Percentiles rank a stretch among this genome's conserved stretches.
These are phyloP conservation scores for Solanum pinnatisectum DNA, from an alignment of 257 asterid species.

Conservation along the genomic window DNA sequence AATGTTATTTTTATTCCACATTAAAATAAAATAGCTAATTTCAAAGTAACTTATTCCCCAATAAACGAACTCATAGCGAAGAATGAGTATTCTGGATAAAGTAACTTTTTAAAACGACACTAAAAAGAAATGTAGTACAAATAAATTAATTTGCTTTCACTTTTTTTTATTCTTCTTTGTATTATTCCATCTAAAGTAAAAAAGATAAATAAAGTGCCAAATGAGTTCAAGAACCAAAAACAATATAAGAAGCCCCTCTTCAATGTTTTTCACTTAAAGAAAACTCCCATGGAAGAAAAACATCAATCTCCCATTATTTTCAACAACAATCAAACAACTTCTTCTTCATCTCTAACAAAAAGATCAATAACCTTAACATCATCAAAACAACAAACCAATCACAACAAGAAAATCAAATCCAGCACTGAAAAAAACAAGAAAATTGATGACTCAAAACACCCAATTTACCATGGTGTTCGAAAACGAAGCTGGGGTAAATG, in stretches of 20 bases:
- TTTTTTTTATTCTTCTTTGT: neutral
- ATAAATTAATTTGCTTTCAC: neutral
- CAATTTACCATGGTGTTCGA: slow-evolving; percentile 49
- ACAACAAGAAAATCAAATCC: neutral
- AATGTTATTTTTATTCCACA: too few species aligned
- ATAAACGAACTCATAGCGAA: neutral
- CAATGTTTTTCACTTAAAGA: neutral
- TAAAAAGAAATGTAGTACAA: neutral
- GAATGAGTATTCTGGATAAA: neutral
- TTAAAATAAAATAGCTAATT: too few species aligned
- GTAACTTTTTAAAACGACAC: neutral
- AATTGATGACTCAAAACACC: slow-evolving; percentile 1
- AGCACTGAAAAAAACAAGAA: neutral
- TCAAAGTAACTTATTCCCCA: too few species aligned
- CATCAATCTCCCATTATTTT: neutral
- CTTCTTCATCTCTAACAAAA: neutral
- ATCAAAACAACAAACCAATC: neutral
- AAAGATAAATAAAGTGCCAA: neutral
- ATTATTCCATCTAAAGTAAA: neutral
- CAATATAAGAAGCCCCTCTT: neutral
- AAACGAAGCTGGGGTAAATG: slow-evolving; percentile 53
- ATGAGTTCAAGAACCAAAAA: neutral
- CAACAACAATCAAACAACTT: neutral
- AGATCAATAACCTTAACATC: neutral
- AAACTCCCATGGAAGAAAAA: neutral